A percentile compares a stretch with the other conserved stretches of the same genome.
phyloP scores from a whole-genome alignment of 768 basidiomycete species.

The Phylloporus scabripes region DNA sequence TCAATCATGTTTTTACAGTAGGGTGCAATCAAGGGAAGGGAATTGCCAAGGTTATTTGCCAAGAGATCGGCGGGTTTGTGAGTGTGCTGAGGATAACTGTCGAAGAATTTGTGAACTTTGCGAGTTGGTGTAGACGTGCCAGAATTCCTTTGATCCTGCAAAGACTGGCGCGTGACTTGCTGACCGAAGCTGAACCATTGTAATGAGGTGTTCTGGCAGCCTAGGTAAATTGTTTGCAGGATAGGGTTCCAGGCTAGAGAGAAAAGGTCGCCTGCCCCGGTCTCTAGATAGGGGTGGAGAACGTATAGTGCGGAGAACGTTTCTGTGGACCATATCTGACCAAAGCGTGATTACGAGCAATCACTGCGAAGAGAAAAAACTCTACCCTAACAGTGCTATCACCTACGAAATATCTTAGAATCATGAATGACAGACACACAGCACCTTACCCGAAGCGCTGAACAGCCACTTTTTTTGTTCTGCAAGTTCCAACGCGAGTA shows the following conservation, averaged over 20 bases:
- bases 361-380: conserved; percentile 14
- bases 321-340: conserved; percentile 76
- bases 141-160: conserved; percentile 15
- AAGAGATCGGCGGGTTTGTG: conserved; percentile 62
- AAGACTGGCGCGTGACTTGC: neutral
- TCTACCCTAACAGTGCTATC: conserved; percentile 81
- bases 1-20: conserved; percentile 31
- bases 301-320: conserved; percentile 63
- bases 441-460: conserved; percentile 72
- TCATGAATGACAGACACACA: neutral
- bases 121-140: conserved; percentile 37
- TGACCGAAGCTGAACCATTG: conserved; percentile 74
- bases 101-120: conserved; percentile 85
- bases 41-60: conserved; percentile 49
- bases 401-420: conserved; percentile 41
- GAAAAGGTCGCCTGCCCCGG: conserved; percentile 82
- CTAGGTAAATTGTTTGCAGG: conserved; percentile 71
- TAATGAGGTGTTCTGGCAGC: conserved; percentile 89
- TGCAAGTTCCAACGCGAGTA: conserved; percentile 74
- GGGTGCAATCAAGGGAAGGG: conserved; percentile 31
- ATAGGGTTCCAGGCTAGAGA: conserved; percentile 72
- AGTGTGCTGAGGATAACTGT: conserved; percentile 75
- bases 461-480: conserved; percentile 79
- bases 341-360: conserved; percentile 4
- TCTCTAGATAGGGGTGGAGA: conserved; percentile 72